phyloP scores from a whole-genome alignment of 805 yeast species.

The Groenewaldozyma salmanticensis region DNA sequence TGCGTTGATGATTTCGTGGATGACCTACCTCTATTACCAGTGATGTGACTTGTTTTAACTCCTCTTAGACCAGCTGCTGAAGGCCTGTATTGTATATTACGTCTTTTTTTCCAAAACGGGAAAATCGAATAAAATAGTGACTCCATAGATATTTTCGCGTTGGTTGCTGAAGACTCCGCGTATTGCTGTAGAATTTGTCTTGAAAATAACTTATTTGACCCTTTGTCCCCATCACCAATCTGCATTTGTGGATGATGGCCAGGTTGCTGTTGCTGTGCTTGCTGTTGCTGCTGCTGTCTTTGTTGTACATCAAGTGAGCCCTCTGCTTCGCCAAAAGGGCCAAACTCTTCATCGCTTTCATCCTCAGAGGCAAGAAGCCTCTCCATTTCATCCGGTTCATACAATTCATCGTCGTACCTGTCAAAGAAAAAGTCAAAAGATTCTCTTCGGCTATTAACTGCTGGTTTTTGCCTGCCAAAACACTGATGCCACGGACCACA shows the following conservation, averaged over 20 bases:
- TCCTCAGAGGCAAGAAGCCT: conserved; percentile 15
- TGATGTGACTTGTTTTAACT: conserved; percentile 1
- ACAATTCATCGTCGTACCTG: conserved; percentile 20
- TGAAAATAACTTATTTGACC: neutral
- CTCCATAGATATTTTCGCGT: neutral
- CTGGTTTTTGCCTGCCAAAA: conserved; percentile 5
- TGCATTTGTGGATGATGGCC: neutral
- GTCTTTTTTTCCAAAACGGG: conserved; percentile 7
- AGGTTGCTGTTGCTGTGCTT: neutral
- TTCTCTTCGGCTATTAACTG: conserved; percentile 12
- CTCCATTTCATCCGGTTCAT: conserved; percentile 20
- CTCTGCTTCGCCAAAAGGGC: conserved; percentile 5
- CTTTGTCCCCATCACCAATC: neutral
- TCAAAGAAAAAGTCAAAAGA: conserved; percentile 20
- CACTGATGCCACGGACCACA: conserved; percentile 8
- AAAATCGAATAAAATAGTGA: conserved; percentile 6
- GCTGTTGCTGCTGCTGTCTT: neutral
- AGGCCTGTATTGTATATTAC: conserved; percentile 12
- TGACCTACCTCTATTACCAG: conserved; percentile 10
- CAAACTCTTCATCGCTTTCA: conserved; percentile 6
- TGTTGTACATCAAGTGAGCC: too few species aligned
- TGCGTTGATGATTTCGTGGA: conserved; percentile 16
- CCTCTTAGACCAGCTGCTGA: conserved; percentile 18
- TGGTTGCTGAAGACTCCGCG: neutral
- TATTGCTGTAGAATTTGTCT: neutral